Evolutionary conservation across 1,284 basidiomycete genomes (phyloP).

Genomic region (Marasmius fiardii): DNA sequence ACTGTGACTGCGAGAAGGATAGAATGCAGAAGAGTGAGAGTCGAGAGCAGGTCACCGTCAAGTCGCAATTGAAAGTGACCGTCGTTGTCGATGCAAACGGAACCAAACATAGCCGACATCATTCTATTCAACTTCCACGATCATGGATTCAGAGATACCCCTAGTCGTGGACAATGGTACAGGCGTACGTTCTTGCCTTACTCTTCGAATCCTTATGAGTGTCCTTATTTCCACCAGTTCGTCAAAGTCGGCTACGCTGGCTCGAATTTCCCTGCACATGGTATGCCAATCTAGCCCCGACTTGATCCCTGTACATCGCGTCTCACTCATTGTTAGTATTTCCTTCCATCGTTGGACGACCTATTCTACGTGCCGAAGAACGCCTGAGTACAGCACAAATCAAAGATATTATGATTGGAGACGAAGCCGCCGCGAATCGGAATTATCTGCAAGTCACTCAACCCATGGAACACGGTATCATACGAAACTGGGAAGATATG

Average conservation of each 20-base stretch:
- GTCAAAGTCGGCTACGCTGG: constrained; percentile 99
- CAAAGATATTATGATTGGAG: constrained; percentile 97
- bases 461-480: constrained; percentile 99
- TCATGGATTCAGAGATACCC: constrained; percentile 38
- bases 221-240: constrained; percentile 55
- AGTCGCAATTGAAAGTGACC: background rate
- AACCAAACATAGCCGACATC: background rate
- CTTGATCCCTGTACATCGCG: background rate
- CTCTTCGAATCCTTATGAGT: constrained; percentile 11
- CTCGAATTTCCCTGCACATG: constrained; percentile 98
- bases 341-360: constrained; percentile 94
- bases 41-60: background rate
- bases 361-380: constrained; percentile 97
- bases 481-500: constrained; percentile 99
- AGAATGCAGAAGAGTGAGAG: too few species aligned
- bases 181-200: constrained; percentile 60
- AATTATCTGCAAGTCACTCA: constrained; percentile 97
- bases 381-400: constrained; percentile 80
- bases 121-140: background rate
- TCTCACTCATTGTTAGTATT: constrained; percentile 60
- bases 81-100: background rate
- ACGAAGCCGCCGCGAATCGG: constrained; percentile 92
- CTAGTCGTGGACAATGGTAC: constrained; percentile 98
- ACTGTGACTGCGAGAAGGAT: constrained; percentile 10
- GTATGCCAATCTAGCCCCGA: constrained; percentile 38